Percentiles rank a stretch among this genome's conserved stretches.
These are phyloP conservation scores for Cucurbita argyrosperma DNA, from an alignment of 306 rosid species.

Conservation along the genomic window DNA sequence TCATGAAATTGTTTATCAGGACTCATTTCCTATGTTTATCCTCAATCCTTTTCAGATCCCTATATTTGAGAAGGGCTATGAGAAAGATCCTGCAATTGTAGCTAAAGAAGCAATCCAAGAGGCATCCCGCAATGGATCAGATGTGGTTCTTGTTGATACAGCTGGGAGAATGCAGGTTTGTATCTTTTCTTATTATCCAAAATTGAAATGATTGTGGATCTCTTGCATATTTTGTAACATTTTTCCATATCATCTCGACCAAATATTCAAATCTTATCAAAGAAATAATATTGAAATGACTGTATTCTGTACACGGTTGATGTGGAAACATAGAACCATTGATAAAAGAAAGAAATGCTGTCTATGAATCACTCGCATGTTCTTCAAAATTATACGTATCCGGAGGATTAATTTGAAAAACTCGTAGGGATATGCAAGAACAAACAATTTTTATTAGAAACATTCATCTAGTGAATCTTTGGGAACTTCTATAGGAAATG, in stretches of 20 bases:
- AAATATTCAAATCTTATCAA: not conserved
- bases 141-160: slow-evolving; percentile 93
- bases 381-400: too few species aligned
- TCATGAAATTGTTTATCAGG: not conserved
- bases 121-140: slow-evolving; percentile 83
- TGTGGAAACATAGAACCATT: too few species aligned
- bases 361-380: too few species aligned
- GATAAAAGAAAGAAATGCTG: too few species aligned
- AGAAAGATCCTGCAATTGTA: slow-evolving; percentile 94
- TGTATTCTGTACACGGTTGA: not conserved
- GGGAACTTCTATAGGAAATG: too few species aligned
- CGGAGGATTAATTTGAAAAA: too few species aligned
- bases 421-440: too few species aligned
- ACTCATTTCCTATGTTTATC: not conserved
- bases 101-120: slow-evolving; percentile 99
- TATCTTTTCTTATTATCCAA: not conserved
- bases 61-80: slow-evolving; percentile 93
- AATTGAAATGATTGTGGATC: not conserved
- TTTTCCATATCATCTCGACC: not conserved
- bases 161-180: slow-evolving; percentile 98
- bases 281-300: not conserved
- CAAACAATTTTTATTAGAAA: too few species aligned
- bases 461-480: too few species aligned
- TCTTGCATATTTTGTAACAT: not conserved
- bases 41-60: slow-evolving; percentile 45